These are phyloP conservation scores for Eucalyptus fibrosa DNA, from an alignment of 345 rosid genomes.

Conservation along the genomic window DNA sequence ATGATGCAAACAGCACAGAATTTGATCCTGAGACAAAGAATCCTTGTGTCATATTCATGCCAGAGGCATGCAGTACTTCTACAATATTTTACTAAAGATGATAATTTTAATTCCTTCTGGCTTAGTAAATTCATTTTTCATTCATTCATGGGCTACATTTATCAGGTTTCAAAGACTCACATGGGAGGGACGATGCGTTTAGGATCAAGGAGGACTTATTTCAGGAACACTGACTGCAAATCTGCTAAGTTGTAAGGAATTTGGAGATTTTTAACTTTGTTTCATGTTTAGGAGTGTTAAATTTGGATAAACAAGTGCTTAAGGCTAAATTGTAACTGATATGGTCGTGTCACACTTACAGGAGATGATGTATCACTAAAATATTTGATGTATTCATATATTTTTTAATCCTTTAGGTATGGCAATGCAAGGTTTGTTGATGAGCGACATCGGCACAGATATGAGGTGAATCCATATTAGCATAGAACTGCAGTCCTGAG, in stretches of 20 bases:
- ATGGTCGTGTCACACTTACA: not conserved
- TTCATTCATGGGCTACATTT: not conserved
- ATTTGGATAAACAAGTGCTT: not conserved
- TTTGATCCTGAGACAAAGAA: conserved; percentile 56
- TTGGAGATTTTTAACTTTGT: not conserved
- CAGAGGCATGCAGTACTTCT: conserved; percentile 40
- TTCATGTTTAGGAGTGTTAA: not conserved
- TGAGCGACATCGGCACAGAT: conserved; percentile 94
- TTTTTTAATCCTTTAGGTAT: conserved; percentile 27
- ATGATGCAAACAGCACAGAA: conserved; percentile 85
- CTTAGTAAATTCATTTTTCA: not conserved
- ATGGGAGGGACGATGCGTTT: conserved; percentile 97
- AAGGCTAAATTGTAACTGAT: not conserved
- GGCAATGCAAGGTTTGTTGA: conserved; percentile 55
- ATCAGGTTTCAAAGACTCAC: conserved; percentile 81
- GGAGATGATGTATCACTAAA: not conserved
- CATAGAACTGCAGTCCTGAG: not conserved
- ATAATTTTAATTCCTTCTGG: not conserved
- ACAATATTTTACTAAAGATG: not conserved
- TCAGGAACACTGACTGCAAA: conserved; percentile 52
- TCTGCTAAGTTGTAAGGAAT: conserved; percentile 65
- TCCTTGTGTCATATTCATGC: conserved; percentile 95
- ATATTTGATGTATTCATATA: not conserved
- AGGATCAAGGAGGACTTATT: conserved; percentile 76
- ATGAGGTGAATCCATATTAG: conserved; percentile 41